Evolutionary conservation across 768 basidiomycete species (phyloP).

Genomic region (Pulveroboletus sp.): DNA sequence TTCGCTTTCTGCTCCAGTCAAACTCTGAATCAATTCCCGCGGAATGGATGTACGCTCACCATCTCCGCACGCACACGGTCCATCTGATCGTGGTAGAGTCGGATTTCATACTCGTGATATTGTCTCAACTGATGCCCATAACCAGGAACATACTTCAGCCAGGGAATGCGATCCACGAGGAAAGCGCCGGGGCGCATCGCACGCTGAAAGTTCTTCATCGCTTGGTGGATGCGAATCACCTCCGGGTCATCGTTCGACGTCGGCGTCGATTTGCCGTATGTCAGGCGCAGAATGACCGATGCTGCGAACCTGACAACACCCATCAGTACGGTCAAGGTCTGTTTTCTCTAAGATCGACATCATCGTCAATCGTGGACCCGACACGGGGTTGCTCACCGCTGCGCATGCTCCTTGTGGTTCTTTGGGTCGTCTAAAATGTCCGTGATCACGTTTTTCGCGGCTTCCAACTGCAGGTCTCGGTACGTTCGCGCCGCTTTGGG

Average conservation of each 20-base stretch:
- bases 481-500: slow-evolving; percentile 45
- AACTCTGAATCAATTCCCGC: rapidly evolving
- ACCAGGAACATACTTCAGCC: slow-evolving; percentile 49
- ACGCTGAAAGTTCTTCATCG: slow-evolving; percentile 25
- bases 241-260: slow-evolving; percentile 23
- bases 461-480: slow-evolving; percentile 40
- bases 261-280: slow-evolving; percentile 22
- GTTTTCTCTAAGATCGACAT: no score
- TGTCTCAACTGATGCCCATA: slow-evolving; percentile 51
- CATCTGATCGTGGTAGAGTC: slow-evolving; percentile 48
- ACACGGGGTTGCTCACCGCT: slow-evolving; percentile 35
- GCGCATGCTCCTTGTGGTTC: slow-evolving; percentile 39
- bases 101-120: slow-evolving; percentile 49
- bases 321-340: neutral
- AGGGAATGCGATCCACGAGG: slow-evolving; percentile 34
- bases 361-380: no score
- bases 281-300: slow-evolving; percentile 23
- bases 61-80: slow-evolving; percentile 41
- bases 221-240: slow-evolving; percentile 15
- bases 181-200: slow-evolving; percentile 32
- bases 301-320: slow-evolving; percentile 23
- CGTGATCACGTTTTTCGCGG: slow-evolving; percentile 18
- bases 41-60: slow-evolving; percentile 22
- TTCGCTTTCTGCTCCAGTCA: slow-evolving; percentile 3
- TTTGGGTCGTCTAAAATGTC: slow-evolving; percentile 33